phyloP scores from a whole-genome alignment of 2,329 filamentous ascomycete species.

The Hawksworthiomyces lignivorus region DNA sequence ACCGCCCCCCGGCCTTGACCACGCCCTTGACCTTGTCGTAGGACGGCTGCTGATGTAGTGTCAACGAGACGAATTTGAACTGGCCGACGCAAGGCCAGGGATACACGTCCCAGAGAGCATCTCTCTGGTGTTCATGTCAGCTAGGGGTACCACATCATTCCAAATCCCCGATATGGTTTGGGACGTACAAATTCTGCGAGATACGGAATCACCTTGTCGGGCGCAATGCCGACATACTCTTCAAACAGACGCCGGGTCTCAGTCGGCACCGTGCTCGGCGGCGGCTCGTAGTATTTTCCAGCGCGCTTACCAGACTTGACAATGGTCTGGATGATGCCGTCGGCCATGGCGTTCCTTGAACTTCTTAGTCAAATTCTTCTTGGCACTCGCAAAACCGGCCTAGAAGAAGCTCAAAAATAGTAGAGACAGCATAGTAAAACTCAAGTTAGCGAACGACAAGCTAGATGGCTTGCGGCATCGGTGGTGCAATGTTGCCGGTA shows the following conservation, averaged over 20 bases:
- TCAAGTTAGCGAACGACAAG: too few species aligned
- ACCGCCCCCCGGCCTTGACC: slow-evolving; percentile 8
- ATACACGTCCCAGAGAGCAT: slow-evolving; percentile 2
- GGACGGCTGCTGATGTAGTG: slow-evolving; percentile 1
- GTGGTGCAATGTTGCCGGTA: too few species aligned
- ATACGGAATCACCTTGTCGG: slow-evolving; percentile 1
- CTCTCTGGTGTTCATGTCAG: neutral
- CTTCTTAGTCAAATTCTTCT: too few species aligned
- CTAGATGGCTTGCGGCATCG: too few species aligned
- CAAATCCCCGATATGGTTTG: too few species aligned
- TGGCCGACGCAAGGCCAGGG: slow-evolving; percentile 14
- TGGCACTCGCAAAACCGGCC: too few species aligned
- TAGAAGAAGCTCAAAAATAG: too few species aligned
- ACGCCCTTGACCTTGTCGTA: slow-evolving; percentile 9
- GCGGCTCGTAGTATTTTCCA: neutral
- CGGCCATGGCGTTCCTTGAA: too few species aligned
- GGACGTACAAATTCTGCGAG: slow-evolving; percentile 2
- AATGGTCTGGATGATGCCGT: neutral
- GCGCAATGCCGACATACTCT: slow-evolving; percentile 1
- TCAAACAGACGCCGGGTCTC: slow-evolving; percentile 3
- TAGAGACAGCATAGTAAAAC: too few species aligned
- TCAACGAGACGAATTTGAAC: slow-evolving; percentile 13
- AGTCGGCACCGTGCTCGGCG: neutral
- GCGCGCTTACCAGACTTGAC: neutral
- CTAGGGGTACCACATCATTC: too few species aligned